Evolutionary conservation across 805 yeast genomes (phyloP).

Genomic region (Spathaspora sp.): DNA sequence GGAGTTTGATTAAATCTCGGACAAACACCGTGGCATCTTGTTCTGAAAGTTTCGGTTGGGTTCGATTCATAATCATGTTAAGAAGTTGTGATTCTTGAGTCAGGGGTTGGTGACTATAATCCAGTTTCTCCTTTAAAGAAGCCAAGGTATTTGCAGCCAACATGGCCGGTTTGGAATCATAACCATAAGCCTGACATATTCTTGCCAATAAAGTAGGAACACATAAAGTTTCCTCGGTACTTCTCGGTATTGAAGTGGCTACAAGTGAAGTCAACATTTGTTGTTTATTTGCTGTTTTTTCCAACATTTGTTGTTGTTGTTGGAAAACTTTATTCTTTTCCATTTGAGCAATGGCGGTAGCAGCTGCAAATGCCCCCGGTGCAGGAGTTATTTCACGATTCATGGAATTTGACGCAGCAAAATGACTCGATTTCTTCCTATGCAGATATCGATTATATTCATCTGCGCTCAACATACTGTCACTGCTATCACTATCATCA

Average conservation of each 20-base stretch:
- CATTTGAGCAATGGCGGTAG: constrained; percentile 58
- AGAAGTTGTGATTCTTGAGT: constrained; percentile 8
- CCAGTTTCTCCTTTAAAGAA: constrained; percentile 49
- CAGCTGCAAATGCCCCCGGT: constrained; percentile 69
- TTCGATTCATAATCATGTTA: constrained; percentile 23
- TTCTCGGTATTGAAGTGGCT: constrained; percentile 70
- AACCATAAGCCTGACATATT: constrained; percentile 68
- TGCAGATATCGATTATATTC: constrained; percentile 14
- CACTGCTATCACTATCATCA: constrained; percentile 23
- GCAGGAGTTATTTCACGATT: constrained; percentile 59
- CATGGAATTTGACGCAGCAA: constrained; percentile 4
- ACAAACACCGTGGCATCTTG: constrained; percentile 47
- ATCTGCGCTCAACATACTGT: constrained; percentile 25
- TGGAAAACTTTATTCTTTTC: constrained; percentile 22
- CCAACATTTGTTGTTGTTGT: constrained; percentile 6
- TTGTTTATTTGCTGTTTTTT: constrained; percentile 25
- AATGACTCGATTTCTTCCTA: not conserved
- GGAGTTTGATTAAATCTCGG: constrained; percentile 24
- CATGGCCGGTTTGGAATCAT: constrained; percentile 65
- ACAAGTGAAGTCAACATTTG: constrained; percentile 44
- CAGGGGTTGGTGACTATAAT: not conserved
- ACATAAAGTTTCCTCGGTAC: constrained; percentile 74
- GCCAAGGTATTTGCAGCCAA: constrained; percentile 71
- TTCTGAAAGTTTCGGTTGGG: constrained; percentile 21
- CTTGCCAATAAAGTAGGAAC: constrained; percentile 69